These are phyloP conservation scores for Rhynchosporium agropyri DNA, from an alignment of 2,329 filamentous ascomycete genomes.

Conservation along the genomic window DNA sequence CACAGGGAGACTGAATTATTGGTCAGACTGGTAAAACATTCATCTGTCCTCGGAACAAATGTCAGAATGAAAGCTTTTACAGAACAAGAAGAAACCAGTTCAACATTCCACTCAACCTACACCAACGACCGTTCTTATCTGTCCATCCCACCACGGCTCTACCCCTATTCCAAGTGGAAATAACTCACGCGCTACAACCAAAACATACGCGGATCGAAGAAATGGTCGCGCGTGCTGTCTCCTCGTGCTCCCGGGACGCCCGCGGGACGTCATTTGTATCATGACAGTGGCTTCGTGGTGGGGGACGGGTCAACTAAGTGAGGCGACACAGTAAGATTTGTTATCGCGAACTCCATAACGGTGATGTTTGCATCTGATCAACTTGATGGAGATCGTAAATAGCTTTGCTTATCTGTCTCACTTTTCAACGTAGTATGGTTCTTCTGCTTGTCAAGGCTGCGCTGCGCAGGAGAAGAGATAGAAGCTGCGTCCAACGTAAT, in stretches of 20 bases:
- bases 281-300: too few species aligned
- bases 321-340: too few species aligned
- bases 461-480: neutral
- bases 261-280: too few species aligned
- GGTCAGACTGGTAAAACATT: neutral
- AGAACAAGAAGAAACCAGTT: neutral
- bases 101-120: neutral
- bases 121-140: conserved; percentile 1
- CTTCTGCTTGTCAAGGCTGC: neutral
- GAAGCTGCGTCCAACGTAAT: neutral
- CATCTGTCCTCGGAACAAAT: neutral
- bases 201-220: too few species aligned
- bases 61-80: neutral
- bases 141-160: conserved; percentile 1
- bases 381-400: neutral
- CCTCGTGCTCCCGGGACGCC: too few species aligned
- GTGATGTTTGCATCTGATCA: too few species aligned
- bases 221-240: too few species aligned
- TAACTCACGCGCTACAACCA: neutral
- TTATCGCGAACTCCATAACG: too few species aligned
- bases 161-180: neutral
- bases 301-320: too few species aligned
- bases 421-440: neutral
- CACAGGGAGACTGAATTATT: neutral
- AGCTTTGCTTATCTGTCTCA: neutral